These are phyloP conservation scores for Earliella scabrosa DNA, from an alignment of 1,284 basidiomycete genomes.

Conservation along the genomic window DNA sequence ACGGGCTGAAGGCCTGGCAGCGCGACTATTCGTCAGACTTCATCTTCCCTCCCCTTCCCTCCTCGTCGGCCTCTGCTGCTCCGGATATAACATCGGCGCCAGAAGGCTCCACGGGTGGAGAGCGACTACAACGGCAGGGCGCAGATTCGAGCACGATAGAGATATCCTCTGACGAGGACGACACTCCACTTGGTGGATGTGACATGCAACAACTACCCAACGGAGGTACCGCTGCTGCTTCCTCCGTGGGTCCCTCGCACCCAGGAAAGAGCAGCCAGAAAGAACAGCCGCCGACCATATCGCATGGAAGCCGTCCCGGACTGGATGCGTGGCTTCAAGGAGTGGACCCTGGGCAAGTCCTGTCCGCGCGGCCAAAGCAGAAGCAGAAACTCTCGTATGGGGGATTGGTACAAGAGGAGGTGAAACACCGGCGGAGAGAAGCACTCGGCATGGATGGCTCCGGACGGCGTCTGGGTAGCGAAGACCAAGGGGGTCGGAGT, in stretches of 20 bases:
- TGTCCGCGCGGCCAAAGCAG: constrained; percentile 8
- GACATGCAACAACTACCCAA: constrained; percentile 11
- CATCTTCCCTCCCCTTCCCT: constrained; percentile 36
- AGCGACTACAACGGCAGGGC: neutral
- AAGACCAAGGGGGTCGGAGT: neutral
- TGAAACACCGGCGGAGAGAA: constrained; percentile 51
- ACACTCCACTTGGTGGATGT: neutral
- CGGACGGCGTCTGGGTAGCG: constrained; percentile 19
- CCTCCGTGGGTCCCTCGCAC: neutral
- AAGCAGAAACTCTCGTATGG: constrained; percentile 33
- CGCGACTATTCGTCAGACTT: constrained; percentile 53
- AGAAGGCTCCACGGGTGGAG: neutral
- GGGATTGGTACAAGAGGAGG: constrained; percentile 49
- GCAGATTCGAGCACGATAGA: constrained; percentile 4
- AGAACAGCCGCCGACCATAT: neutral
- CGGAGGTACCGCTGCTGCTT: constrained; percentile 11
- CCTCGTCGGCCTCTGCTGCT: neutral
- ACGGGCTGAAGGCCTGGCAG: constrained; percentile 44
- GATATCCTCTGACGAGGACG: constrained; percentile 17
- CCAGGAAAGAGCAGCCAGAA: neutral
- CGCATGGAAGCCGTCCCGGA: neutral
- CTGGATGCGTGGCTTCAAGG: neutral
- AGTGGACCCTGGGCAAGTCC: neutral
- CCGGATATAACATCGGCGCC: no score
- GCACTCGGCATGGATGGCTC: constrained; percentile 39